A percentile compares a stretch with the other conserved stretches of the same genome.
These are phyloP conservation scores for Tubosaeta sp. DNA, from an alignment of 768 basidiomycete species.

Conservation along the genomic window DNA sequence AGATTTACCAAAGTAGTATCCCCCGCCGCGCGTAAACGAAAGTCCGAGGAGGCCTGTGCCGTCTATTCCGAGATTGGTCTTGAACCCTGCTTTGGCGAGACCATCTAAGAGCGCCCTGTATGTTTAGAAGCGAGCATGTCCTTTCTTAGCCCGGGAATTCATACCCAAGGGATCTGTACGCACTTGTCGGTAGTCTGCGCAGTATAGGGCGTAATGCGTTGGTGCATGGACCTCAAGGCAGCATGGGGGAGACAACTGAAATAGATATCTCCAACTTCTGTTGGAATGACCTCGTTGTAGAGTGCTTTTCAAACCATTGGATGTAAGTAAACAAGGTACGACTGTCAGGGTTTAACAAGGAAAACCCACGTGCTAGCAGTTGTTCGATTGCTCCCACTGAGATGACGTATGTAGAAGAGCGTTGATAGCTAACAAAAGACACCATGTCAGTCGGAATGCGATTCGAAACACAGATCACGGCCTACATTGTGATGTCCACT, in stretches of 20 bases:
- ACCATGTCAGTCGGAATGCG: background rate
- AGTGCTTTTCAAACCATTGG: constrained; percentile 1
- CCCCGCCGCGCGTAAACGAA: constrained; percentile 29
- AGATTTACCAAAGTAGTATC: constrained; percentile 38
- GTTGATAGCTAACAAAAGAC: constrained; percentile 17
- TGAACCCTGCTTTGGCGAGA: constrained; percentile 36
- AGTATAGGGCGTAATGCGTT: constrained; percentile 12
- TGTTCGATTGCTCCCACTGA: constrained; percentile 7
- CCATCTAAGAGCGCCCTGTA: constrained; percentile 35
- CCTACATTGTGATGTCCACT: constrained; percentile 29
- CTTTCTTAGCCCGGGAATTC: no score
- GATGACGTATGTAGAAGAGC: constrained; percentile 23
- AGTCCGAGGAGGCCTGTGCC: constrained; percentile 32
- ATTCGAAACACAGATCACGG: background rate
- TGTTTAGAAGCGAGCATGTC: background rate
- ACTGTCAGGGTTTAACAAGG: background rate
- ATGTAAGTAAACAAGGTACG: background rate
- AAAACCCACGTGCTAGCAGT: constrained; percentile 9
- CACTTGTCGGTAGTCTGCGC: constrained; percentile 28
- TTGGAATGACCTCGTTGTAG: constrained; percentile 21
- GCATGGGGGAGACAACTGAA: constrained; percentile 14
- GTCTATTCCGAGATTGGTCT: constrained; percentile 33
- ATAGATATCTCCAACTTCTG: constrained; percentile 20
- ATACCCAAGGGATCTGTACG: background rate
- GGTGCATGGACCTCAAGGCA: constrained; percentile 14